Base-by-base conservation (phyloP, 805 yeast species). In the Yamadazyma phyllophila region DNA sequence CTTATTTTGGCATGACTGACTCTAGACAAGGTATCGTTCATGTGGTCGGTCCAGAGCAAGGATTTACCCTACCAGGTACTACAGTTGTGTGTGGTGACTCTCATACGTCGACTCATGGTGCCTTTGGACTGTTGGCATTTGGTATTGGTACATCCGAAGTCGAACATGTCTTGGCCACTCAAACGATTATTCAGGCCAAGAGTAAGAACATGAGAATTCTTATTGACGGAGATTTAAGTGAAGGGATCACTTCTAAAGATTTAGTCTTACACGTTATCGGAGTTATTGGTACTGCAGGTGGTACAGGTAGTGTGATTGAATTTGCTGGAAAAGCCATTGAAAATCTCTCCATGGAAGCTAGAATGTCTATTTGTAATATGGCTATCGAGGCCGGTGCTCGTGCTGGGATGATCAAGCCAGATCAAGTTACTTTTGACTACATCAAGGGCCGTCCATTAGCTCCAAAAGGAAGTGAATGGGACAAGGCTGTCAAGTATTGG, bases 311-410 rank as follows among this genome's bases (percentile, higher is more conserved):
- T 59, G 99, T 94, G 47, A 88, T 94, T 65, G 99, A 94, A 73
- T 94, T 92, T 70, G 94, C 96, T 40, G 99, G 99, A 66, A 81
- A 84, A 56, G 97, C 98, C 46, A 91, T 94, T 58, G 88, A 86
- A 67, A 81, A 78, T 52, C 77, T 94, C 51, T 81, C 96, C 27
- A 89, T 94, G 90, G 99, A 94, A 71, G 97, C 98, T 9, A 82
- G 99, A 71, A 94, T 94, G 99, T 90, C 98, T 44, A 94, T 94
- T 76, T 94, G 99, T 79, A 94, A 94, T 67, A 94, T 94, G 99
- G 84, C 98, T 38, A 92, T 94, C 61, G 99, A 94, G 74, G 99
- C 86, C 49, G 99, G 99, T 73, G 99, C 99, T 13, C 85, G 99
- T 74, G 98, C 99, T 24, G 99, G 99, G 71, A 89, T 94, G 97